phyloP scores from a whole-genome alignment of 2,329 filamentous ascomycete genomes.

The Epicoccum nigrum region DNA sequence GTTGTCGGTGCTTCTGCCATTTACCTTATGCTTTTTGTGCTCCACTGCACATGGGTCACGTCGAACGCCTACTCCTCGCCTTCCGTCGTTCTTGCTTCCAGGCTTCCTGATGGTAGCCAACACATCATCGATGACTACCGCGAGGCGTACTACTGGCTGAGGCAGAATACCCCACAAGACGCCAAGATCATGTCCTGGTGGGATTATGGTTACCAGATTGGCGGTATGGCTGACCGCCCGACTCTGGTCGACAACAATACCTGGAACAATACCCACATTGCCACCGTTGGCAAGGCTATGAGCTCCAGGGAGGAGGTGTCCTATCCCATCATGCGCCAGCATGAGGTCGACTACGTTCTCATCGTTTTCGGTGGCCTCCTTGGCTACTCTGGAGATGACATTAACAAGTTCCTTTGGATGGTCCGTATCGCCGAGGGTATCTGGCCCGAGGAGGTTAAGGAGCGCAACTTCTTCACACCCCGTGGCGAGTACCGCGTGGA shows the following conservation, averaged over 20 bases:
- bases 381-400: slow-evolving; percentile 97
- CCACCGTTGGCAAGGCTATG: slow-evolving; percentile 98
- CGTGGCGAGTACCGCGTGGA: slow-evolving; percentile 96
- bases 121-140: slow-evolving; percentile 99
- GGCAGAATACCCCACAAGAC: slow-evolving; percentile 92
- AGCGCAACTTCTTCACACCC: slow-evolving; percentile 92
- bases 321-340: slow-evolving; percentile 97
- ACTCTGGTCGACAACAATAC: slow-evolving; percentile 99
- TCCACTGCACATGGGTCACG: slow-evolving; percentile 99
- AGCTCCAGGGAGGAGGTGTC: slow-evolving; percentile 96
- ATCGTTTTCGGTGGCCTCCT: slow-evolving; percentile 95
- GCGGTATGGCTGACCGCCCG: slow-evolving; percentile 96
- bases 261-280: slow-evolving; percentile 99
- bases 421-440: slow-evolving; percentile 98
- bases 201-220: slow-evolving; percentile 99
- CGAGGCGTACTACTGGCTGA: slow-evolving; percentile 98
- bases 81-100: slow-evolving; percentile 92
- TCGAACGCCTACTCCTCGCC: slow-evolving; percentile 99
- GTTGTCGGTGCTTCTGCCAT: slow-evolving; percentile 74
- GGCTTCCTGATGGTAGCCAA: slow-evolving; percentile 90
- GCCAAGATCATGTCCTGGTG: slow-evolving; percentile 99
- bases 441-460: slow-evolving; percentile 99
- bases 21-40: slow-evolving; percentile 90
- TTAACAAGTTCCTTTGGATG: slow-evolving; percentile 99
- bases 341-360: slow-evolving; percentile 98